Conservation (phyloP, 345 rosid species). For the Pistacia integerrima region DNA sequence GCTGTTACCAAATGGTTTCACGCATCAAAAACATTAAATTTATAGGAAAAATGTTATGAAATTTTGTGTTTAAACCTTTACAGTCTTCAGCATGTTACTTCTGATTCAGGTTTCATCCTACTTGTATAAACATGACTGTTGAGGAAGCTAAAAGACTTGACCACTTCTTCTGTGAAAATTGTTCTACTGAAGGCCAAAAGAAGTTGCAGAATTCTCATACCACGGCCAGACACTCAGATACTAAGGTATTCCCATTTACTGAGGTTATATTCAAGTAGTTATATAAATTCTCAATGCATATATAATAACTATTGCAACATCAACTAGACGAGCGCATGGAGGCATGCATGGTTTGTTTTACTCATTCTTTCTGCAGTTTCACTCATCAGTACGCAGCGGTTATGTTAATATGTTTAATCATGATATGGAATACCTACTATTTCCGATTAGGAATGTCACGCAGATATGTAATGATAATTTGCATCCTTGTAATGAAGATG, state of each 20-base stretch:
- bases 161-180: constrained; percentile 83
- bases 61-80: constrained; percentile 13
- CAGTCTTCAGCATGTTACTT: constrained; percentile 42
- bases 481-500: neutral
- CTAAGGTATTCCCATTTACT: constrained; percentile 54
- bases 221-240: constrained; percentile 48
- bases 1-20: neutral
- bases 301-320: neutral
- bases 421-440: neutral
- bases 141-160: constrained; percentile 86
- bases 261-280: neutral
- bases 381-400: neutral
- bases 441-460: neutral
- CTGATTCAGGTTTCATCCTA: constrained; percentile 97
- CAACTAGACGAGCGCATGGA: neutral
- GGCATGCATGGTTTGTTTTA: neutral
- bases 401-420: no score
- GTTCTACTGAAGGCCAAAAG: constrained; percentile 68
- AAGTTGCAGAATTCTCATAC: constrained; percentile 59
- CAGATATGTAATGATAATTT: neutral
- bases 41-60: constrained; percentile 14
- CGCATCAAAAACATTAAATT: constrained; percentile 15
- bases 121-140: constrained; percentile 83
- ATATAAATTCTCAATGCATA: neutral
- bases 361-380: neutral